A percentile compares a stretch with the other conserved stretches of the same genome.
Evolutionary conservation across 2,329 filamentous ascomycete species (phyloP).

Genomic region (Coniochaeta sp.): DNA sequence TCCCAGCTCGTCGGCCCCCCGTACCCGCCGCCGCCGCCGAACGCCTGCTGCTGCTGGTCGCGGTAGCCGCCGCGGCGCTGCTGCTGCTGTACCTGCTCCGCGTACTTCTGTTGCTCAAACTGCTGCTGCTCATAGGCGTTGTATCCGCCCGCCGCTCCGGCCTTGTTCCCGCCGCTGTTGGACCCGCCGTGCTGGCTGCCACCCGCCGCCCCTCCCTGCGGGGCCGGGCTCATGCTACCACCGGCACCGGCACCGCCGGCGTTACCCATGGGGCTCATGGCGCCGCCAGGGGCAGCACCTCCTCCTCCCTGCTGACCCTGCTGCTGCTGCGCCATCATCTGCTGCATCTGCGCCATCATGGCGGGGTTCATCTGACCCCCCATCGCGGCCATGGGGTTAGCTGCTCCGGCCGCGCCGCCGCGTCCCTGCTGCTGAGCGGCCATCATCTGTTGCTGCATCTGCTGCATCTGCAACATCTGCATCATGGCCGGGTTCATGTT

Average conservation of each 20-base stretch:
- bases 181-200: constrained; percentile 16
- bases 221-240: constrained; percentile 4
- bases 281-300: constrained; percentile 4
- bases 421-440: constrained; percentile 24
- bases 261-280: constrained; percentile 3
- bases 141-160: constrained; percentile 39
- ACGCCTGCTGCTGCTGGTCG: constrained; percentile 25
- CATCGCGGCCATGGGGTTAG: constrained; percentile 32
- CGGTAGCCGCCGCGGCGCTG: constrained; percentile 41
- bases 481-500: constrained; percentile 69
- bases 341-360: constrained; percentile 49
- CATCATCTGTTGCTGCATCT: constrained; percentile 46
- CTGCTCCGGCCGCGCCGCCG: constrained; percentile 8
- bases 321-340: constrained; percentile 36
- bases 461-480: constrained; percentile 68
- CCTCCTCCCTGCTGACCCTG: background rate
- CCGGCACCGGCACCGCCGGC: constrained; percentile 5
- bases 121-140: constrained; percentile 65
- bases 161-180: constrained; percentile 20
- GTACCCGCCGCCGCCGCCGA: constrained; percentile 20
- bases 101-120: constrained; percentile 72
- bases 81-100: constrained; percentile 45
- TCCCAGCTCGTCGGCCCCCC: constrained; percentile 76
- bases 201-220: constrained; percentile 1
- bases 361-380: constrained; percentile 36